These are phyloP conservation scores for Carex arenaria DNA, from an alignment of 202 grass and related monocot species.

Conservation along the genomic window DNA sequence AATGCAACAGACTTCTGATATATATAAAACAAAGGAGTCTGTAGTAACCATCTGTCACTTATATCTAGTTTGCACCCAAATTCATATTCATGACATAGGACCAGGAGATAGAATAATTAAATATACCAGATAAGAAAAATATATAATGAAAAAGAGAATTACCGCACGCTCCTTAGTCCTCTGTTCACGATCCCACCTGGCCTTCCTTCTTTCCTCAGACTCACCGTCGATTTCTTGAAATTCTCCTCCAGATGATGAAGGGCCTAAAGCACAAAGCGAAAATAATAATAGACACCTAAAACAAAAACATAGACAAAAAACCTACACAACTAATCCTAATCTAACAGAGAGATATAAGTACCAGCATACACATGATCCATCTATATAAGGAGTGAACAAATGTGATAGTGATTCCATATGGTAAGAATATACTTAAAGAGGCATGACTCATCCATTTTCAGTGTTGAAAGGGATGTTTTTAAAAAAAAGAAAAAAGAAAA, in stretches of 20 bases:
- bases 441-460: background rate
- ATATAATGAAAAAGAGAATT: slow-evolving; percentile 26
- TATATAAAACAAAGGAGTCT: background rate
- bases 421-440: background rate
- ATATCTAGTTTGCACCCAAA: background rate
- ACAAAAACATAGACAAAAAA: slow-evolving; percentile 1
- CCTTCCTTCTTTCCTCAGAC: slow-evolving; percentile 81
- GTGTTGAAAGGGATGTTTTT: background rate
- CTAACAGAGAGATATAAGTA: background rate
- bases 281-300: slow-evolving; percentile 6
- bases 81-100: background rate
- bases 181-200: slow-evolving; percentile 72
- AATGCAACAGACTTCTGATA: slow-evolving; percentile 7
- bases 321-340: slow-evolving; percentile 18
- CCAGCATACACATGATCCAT: background rate
- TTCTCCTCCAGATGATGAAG: slow-evolving; percentile 69
- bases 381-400: background rate
- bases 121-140: background rate
- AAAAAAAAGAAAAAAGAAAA: background rate
- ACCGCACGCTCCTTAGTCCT: slow-evolving; percentile 78
- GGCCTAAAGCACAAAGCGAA: slow-evolving; percentile 42
- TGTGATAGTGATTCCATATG: background rate
- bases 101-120: background rate
- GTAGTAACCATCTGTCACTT: background rate
- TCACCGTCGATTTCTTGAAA: slow-evolving; percentile 93